A percentile compares a stretch with the other conserved stretches of the same genome.
Evolutionary conservation across 73 alveolate species (phyloP).

Genomic region (Stentor coeruleus): DNA sequence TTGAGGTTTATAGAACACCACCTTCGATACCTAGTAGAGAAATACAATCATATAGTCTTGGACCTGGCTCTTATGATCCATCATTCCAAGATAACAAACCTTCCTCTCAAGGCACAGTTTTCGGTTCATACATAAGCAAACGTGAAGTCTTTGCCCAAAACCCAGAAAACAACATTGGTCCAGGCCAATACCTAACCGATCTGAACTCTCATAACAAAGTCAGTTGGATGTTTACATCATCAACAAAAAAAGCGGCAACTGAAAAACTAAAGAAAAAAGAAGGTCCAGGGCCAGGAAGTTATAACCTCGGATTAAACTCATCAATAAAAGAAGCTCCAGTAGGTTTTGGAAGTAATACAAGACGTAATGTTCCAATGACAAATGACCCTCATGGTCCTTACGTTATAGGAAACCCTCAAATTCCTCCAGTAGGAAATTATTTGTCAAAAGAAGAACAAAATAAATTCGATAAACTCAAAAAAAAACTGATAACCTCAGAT

Average conservation of each 20-base stretch:
- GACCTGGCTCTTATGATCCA: conserved; percentile 16
- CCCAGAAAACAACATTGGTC: neutral
- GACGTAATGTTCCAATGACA: neutral
- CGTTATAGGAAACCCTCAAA: neutral
- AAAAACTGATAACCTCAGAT: neutral
- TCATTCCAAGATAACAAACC: neutral
- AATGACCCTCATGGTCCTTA: conserved; percentile 24
- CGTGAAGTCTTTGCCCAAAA: neutral
- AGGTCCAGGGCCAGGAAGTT: conserved; percentile 21
- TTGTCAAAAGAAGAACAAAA: conserved; percentile 6
- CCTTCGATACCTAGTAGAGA: conserved; percentile 2
- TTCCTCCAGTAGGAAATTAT: conserved; percentile 14
- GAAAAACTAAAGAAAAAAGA: neutral
- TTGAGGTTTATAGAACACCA: neutral
- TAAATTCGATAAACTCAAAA: conserved; percentile 10
- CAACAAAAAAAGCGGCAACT: neutral
- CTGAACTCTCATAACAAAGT: neutral
- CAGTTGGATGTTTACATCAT: neutral
- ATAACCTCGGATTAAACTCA: neutral
- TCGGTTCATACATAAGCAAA: neutral
- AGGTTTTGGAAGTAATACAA: conserved; percentile 8
- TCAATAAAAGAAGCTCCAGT: neutral
- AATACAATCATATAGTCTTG: neutral
- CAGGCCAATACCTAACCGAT: neutral
- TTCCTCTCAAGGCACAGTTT: neutral